Evolutionary conservation across 306 rosid genomes (phyloP), one percentile per base, ranked within the genome.

Genomic region (Prunus salicina): DNA sequence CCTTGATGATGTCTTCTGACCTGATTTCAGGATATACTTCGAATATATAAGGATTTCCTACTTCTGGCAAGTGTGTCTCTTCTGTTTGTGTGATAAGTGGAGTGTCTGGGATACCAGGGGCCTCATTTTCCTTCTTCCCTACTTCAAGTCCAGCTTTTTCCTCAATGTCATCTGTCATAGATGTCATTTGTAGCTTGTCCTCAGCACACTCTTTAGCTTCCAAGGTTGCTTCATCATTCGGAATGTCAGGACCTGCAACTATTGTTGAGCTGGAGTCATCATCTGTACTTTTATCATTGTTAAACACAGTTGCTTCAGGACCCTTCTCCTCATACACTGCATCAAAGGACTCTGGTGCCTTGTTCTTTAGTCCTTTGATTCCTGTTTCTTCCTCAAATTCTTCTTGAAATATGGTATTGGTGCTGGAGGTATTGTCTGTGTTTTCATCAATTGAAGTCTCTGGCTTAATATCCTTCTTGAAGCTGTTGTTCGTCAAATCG

Each of bases 1-100:
- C 79, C 30, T 57, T 46, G 69, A 62, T 63, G 32, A 67, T 34
- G 38, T 71, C 14, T 19, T 67, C 67, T 20, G 20, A 67, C 73
- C 28, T 12, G 10, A n/a, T 30, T 63, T 74, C 32, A 19, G 79
- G 58, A 63, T 41, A n/a, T 20, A 8, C 70, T 70, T 77, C 49
- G 27, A 60, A 52, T 45, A 51, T 71, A 12, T 71, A 67, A 49
- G 71, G 38, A 63, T 56, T 34, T 53, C 63, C 71, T 49, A 60
- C 61, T 78, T 70, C 24, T 30, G 3, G 71, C 55, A 63, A 45
- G 75, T 45, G 9, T 3, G 1, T 30, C 30, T 77, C 67, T 38
- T 72, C 82, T 38, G 62, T 13, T 2, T 55, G 15, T 45, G 62
- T 22, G 38, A 8, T 5, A 6, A 46, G 3, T 47, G 30, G 60